Evolutionary conservation across 176 grass and related monocot species (phyloP), one percentile per base, ranked within the genome.

Genomic region (Carex pumila): DNA sequence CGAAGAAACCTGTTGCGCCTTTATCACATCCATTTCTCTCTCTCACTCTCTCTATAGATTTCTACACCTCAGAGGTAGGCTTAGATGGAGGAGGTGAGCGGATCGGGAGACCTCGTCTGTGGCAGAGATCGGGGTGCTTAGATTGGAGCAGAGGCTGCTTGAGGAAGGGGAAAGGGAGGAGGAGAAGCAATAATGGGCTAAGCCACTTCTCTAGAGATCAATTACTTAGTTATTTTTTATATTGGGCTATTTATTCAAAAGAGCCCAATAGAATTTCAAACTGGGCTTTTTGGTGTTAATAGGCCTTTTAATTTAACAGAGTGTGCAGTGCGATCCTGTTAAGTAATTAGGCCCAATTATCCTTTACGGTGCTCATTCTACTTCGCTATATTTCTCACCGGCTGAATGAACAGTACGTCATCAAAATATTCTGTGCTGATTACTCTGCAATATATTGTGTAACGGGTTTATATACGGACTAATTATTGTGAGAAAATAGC

Each of bases 1-100:
- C 70, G 89, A 88, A 3, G 93, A 98, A 13, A 98, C 88, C 88
- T 98, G 96, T 80, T 90, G 89, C 59, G 89, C 85, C 89, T 95
- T 98, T 84, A 98, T 91, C 34, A 98, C 96, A 67, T 98, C 96
- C 96, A 98, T 95, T 79, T 75, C 70, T 56, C 56, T 17, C 22
- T 59, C 36, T 68, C 85, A 31, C 22, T 57, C 56, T 84, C 54
- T 43, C 52, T 53, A 12, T 62, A 12, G 15, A 67, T 67, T 17
- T 39, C 53, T 60, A 31, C 61, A 18, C 80, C 65, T 19, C 52
- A 54, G 83, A 59, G 86, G 83, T 50, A 50, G 47, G 47, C 47
- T 88, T 60, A 22, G 10, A 62, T 1, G 1, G 15, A 43, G 17
- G 67, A 71, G 67, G 31, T 15, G 12, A 39, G 65, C 32, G 1